Evolutionary conservation across 1,139 yeast species (phyloP), one percentile per base, ranked within the genome.

Genomic region (Trichomonascaceae sp.): DNA sequence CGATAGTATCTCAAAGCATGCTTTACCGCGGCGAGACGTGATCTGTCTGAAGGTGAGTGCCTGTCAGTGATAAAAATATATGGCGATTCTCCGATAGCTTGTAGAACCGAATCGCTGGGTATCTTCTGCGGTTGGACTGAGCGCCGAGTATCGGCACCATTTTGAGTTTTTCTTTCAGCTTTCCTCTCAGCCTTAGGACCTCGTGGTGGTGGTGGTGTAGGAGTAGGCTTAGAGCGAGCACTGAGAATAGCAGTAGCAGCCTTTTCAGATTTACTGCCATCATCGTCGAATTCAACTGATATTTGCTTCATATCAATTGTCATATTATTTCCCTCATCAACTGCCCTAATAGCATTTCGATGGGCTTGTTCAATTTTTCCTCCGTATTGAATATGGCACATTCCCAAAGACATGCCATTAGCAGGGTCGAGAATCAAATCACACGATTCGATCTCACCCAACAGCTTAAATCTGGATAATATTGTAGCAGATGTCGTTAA

Each of bases 381-480:
- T 55, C 77, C 82, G 69, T 80, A 90, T 55, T 78, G 75, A 53
- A 89, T 75, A 19, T 82, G 73, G 47, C 86, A 87, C 38, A 89
- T 74, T 2, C 96, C 95, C 51, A 90, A 70, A 0, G 96, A 93
- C 20, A 85, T 87, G 2, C 91, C 96, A 52, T 87, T 83, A 18
- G 76, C 75, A 0, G 95, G 89, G 64, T 91, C 95, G 58, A 79
- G 80, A 19, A 84, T 74, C 57, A 83, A 76, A 58, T 81, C 81
- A 54, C 87, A 73, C 45, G 80, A 82, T 5, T 73, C 69, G 2
- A 84, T 67, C 12, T 78, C 79, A 2, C 96, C 96, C 68, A 76
- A 86, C 41, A 78, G 71, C 46, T 75, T 75, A 58, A 89, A 82
- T 58, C 84, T 84, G 52, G 79, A 72, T 38, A 73, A 68, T 56